Evolutionary conservation across 257 asterid genomes (phyloP), one percentile per base, ranked within the genome.

Genomic region (Pogostemon cablin): DNA sequence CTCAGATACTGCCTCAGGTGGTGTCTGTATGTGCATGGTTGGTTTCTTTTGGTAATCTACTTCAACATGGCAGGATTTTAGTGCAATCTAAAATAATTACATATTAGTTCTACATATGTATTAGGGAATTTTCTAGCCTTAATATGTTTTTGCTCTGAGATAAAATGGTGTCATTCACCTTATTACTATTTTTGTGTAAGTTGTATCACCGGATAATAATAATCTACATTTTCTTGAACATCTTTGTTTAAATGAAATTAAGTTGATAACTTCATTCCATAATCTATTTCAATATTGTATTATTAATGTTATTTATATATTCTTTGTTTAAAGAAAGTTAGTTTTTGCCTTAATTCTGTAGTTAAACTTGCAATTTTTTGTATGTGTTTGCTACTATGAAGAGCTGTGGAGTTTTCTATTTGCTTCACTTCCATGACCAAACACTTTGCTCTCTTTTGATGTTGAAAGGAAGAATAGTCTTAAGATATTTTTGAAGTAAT

Each of bases 401-500:
- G 61, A 41, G 74, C 35, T 54, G 6, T 57, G 66, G 61, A 12
- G 35, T 65, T 56, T 7, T 69, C 44, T 56, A 63, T 55, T 15
- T 35, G 34, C 42, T 41, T 6, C 25, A 34, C 17, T 9, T 35
- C 43, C 42, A 35, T 60, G 25, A 62, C 41, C 32, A 9, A 34
- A 34, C 68, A 37, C 20, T 54, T 17, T 63, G 42, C 56, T 49
- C 40, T 53, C 63, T 20, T 65, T 68, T 44, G 10, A 20, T 25
- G 3, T 66, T 69, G 41, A 25, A 25, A 25, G 32, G 32, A 25
- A 25, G 32, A 40, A 44, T 42, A 35, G 15, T 44, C 39, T 72
- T 68, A 39, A 6, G 53, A 55, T 48, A 52, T 20, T 15, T 43
- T 77, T 74, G 63, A 62, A 71, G 56, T 65, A 40, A 56, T 72